Base-by-base conservation (phyloP, 2,329 filamentous ascomycete genomes). In the Cryoendolithus antarcticus region DNA sequence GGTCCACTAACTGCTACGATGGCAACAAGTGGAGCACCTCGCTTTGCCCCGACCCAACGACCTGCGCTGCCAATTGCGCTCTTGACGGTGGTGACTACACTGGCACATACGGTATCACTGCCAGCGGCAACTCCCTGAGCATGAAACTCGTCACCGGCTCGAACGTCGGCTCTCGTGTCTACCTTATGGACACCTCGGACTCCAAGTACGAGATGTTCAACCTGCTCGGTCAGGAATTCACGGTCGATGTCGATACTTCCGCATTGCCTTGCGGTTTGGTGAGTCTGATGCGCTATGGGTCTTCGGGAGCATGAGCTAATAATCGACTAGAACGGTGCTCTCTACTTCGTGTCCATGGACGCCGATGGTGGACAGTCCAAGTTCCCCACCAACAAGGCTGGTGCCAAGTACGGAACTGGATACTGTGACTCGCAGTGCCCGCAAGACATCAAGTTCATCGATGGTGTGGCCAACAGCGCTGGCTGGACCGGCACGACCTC, bases 211-310 rank as follows among this genome's bases (percentile, higher is more conserved):
- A 81, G 62, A 69, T 72, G 54, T 77, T 82, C 62, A 69, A 74
- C 43, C 65, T 82, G 42, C 65, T 76, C 39, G 75, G 75, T 60
- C 70, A 78, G 53, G 80, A 84, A 59, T 77, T 84, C 62, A 78
- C 76, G 39, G 82, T 84, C 45, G 78, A 82, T 40, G 78, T 82
- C 19, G 80, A 84, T 55, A 27, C 24, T 27, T 27, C 24, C 24
- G 24, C 24, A 27, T 27, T 27, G 24, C 24, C 24, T 27, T 27
- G 24, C 24, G 24, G 24, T 27, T 27, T 27, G 24, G 24, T 27
- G 24, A 27, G 24, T 27, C 24, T 27, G 24, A 27, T 27, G 24
- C 24, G 24, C 24, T 27, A 27, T 8, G 7, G 24, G 24, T 27
- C 4, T 27, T 27, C 24, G 24, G 7, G 24, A 27, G 24, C 7